Evolutionary conservation across 192 early-diverging fungal species (phyloP).

Genomic region (Dissophora ornata): DNA sequence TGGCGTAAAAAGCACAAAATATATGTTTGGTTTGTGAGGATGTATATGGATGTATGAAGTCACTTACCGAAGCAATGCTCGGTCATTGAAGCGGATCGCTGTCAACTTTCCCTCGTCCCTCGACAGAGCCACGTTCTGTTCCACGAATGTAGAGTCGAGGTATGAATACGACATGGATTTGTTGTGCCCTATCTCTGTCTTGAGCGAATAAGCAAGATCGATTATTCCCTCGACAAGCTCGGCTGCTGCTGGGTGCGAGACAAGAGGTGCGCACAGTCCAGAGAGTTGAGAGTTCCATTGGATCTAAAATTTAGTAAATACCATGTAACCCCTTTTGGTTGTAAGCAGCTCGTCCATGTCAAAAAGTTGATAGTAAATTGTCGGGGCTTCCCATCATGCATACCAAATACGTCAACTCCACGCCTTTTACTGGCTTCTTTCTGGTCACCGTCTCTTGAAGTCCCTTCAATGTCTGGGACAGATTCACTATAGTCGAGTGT

Average conservation of each 20-base stretch:
- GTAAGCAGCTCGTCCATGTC: too few species aligned
- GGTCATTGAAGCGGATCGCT: background rate
- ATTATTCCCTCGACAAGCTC: conserved; percentile 3
- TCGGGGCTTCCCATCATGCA: background rate
- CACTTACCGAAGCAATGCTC: background rate
- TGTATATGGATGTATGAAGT: too few species aligned
- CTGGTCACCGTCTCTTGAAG: background rate
- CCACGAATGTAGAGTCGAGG: conserved; percentile 13
- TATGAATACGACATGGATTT: background rate
- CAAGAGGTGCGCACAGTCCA: conserved; percentile 21
- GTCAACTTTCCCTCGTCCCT: too few species aligned
- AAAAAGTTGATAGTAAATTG: too few species aligned
- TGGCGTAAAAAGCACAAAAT: too few species aligned
- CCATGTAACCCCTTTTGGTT: too few species aligned
- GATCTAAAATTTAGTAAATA: too few species aligned
- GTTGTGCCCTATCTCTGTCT: background rate
- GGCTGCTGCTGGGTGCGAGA: background rate
- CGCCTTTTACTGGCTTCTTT: too few species aligned
- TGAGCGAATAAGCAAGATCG: conserved; percentile 4
- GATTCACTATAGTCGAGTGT: background rate
- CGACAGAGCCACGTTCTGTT: background rate
- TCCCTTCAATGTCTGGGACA: background rate
- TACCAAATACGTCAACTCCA: background rate
- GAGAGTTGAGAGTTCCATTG: conserved; percentile 33
- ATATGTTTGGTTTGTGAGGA: too few species aligned